A percentile compares a stretch with the other conserved stretches of the same genome.
phyloP scores from a whole-genome alignment of 1,139 yeast genomes.

The Wickerhamiella infanticola region DNA sequence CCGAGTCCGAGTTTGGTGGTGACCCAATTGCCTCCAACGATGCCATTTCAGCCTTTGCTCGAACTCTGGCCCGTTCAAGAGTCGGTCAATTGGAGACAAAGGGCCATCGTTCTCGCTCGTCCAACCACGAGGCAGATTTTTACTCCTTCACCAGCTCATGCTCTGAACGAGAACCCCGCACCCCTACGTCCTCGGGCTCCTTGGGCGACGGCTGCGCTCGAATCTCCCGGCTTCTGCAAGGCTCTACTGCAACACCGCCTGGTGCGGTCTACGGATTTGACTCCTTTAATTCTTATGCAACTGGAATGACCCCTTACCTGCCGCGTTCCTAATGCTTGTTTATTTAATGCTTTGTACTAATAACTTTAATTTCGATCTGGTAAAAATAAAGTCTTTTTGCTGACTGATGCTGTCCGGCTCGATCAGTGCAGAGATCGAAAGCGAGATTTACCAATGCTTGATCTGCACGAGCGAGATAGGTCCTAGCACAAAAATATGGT shows the following conservation, averaged over 20 bases:
- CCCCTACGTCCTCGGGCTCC: conserved; percentile 1
- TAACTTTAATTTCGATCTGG: neutral
- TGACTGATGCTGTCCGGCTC: conserved; percentile 1
- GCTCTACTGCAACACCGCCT: conserved; percentile 17
- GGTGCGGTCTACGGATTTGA: conserved; percentile 18
- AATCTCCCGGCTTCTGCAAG: conserved; percentile 3
- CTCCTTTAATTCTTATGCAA: conserved; percentile 13
- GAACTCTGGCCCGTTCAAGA: conserved; percentile 17
- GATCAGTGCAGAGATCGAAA: conserved; percentile 9
- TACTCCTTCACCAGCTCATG: neutral
- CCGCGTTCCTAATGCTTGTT: conserved; percentile 8
- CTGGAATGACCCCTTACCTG: conserved; percentile 22
- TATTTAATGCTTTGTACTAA: neutral
- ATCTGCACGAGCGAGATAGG: conserved; percentile 11
- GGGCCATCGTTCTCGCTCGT: neutral
- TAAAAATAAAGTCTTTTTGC: neutral
- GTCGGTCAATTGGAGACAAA: conserved; percentile 10
- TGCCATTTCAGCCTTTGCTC: conserved; percentile 21
- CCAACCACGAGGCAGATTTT: neutral
- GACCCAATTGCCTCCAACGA: conserved; percentile 10
- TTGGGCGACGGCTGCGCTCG: neutral
- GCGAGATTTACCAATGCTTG: conserved; percentile 10
- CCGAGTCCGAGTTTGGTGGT: conserved; percentile 5
- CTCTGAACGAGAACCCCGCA: conserved; percentile 3
- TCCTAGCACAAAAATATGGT: conserved; percentile 10